A percentile compares a stretch with the other conserved stretches of the same genome.
phyloP scores from a whole-genome alignment of 257 asterid species.

The Thymus mandschuricus region DNA sequence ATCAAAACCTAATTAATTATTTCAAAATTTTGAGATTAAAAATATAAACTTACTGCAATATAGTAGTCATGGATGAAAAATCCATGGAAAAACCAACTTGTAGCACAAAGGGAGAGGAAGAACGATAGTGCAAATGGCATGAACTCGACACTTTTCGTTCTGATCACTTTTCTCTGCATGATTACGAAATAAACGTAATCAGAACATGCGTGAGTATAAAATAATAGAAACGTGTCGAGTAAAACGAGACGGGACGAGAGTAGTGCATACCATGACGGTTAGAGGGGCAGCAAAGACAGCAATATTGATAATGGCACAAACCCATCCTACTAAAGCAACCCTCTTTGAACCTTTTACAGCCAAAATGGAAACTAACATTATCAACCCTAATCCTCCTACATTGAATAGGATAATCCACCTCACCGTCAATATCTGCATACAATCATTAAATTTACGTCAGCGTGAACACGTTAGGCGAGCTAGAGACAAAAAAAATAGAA shows the following conservation, averaged over 20 bases:
- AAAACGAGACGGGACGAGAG: no score
- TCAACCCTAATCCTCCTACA: conserved; percentile 49
- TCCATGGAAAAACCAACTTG: conserved; percentile 73
- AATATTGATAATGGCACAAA: conserved; percentile 57
- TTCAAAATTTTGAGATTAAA: no score
- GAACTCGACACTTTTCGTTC: conserved; percentile 75
- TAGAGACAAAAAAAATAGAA: no score
- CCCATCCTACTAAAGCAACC: conserved; percentile 67
- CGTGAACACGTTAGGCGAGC: no score
- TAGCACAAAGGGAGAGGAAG: conserved; percentile 63
- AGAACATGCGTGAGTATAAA: background rate
- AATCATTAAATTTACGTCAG: background rate
- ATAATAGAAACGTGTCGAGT: background rate
- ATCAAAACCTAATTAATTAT: background rate
- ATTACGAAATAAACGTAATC: background rate
- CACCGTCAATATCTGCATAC: conserved; percentile 46
- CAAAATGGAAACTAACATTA: conserved; percentile 40
- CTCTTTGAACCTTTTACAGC: conserved; percentile 46
- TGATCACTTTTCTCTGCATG: conserved; percentile 56
- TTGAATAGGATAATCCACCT: conserved; percentile 44
- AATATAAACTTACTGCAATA: conserved; percentile 58
- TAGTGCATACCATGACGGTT: conserved; percentile 59
- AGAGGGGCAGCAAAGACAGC: conserved; percentile 80
- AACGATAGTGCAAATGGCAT: conserved; percentile 73
- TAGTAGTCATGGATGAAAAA: conserved; percentile 57